Evolutionary conservation across 108 stramenopile genomes (phyloP), one percentile per base, ranked within the genome.

Genomic region (Skeletonema menzelii): DNA sequence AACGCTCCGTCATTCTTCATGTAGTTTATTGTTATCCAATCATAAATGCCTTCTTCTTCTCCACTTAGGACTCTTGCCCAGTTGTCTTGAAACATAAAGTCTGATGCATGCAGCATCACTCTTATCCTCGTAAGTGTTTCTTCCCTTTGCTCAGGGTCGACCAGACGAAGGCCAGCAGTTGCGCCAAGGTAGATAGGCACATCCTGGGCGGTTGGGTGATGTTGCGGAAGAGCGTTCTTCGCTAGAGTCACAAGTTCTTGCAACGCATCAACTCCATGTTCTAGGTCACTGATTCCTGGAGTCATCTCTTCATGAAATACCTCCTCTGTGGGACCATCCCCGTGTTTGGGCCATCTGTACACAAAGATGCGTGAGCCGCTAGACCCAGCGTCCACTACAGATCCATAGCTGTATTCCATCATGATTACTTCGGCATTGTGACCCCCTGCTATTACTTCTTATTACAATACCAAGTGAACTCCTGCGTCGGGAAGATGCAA

Each of bases 21-120:
- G 74, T 88, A 97, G 72, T 97, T 96, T 4, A 88, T 77, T 17
- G 87, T 91, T 2, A 91, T 59, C 93, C 95, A 97, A 2, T 88
- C 94, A 79, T 87, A 97, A 17, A 92, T 84, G 4, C 87, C 94
- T 67, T 97, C 97, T 75, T 98, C 97, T 82, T 98, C 97, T 17
- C 97, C 97, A 10, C 84, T 82, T 14, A 98, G 80, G 6, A 86
- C 84, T 28, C 96, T 75, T 3, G 96, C 96, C 68, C 85, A 83
- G 47, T 88, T 89, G 46, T 88, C 69, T 30, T 66, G 68, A 67
- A 97, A 97, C 27, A 69, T 62, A 94, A 98, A 60, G 86, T 88
- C 59, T 56, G 93, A 76, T 71, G 74, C 7, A 72, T 77, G 38
- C 59, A 97, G 80, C 40, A 90, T 64, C 0, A 64, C 53, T 24